phyloP scores from a whole-genome alignment of 257 asterid genomes.

The Solanum lycopersicoides region DNA sequence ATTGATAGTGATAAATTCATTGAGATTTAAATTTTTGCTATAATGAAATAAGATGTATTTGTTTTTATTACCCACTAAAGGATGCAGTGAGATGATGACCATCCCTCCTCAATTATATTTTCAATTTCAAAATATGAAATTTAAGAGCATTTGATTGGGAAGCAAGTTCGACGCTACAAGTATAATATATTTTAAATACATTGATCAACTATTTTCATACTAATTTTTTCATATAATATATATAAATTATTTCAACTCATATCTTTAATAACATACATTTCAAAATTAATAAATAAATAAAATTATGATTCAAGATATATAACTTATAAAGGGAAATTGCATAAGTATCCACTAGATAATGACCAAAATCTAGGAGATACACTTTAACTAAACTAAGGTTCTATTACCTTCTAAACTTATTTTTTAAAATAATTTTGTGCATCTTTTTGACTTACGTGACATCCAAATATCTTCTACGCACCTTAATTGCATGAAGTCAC shows the following conservation, averaged over 20 bases:
- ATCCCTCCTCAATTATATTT: neutral
- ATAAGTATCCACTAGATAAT: too few species aligned
- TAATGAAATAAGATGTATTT: neutral
- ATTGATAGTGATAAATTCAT: neutral
- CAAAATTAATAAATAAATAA: neutral
- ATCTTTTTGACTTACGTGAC: too few species aligned
- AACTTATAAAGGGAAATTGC: neutral
- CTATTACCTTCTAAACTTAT: too few species aligned
- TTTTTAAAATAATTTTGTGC: too few species aligned
- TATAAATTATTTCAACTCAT: neutral
- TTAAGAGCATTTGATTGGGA: neutral
- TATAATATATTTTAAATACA: neutral
- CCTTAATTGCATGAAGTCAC: too few species aligned
- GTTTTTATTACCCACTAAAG: neutral
- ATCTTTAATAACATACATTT: neutral
- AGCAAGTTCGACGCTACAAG: rapidly evolving
- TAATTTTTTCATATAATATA: neutral
- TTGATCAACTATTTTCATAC: neutral
- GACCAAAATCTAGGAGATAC: too few species aligned
- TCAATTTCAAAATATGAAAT: neutral
- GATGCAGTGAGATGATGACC: neutral
- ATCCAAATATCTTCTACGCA: too few species aligned
- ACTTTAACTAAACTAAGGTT: too few species aligned
- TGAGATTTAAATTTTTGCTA: neutral
- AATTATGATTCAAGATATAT: neutral